Evolutionary conservation across 768 basidiomycete species (phyloP).

Genomic region (Collybia sordida): DNA sequence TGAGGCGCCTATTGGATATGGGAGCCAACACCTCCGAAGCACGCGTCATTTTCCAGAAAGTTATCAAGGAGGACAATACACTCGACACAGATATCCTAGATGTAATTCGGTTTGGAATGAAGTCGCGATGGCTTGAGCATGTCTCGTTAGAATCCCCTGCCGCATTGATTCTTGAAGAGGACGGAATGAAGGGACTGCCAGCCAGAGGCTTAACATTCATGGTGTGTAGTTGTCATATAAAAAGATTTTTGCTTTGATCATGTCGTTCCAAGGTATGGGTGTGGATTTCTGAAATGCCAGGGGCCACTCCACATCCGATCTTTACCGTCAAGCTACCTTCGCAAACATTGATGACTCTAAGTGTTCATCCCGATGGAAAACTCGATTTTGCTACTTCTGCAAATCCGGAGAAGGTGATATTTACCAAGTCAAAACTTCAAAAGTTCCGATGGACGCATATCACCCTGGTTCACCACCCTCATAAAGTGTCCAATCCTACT

Average conservation of each 20-base stretch:
- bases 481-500: conserved; percentile 51
- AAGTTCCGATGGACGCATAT: conserved; percentile 75
- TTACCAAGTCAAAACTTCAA: conserved; percentile 46
- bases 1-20: conserved; percentile 72
- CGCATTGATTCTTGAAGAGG: conserved; percentile 46
- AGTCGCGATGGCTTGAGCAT: conserved; percentile 77
- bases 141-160: conserved; percentile 65
- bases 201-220: conserved; percentile 70
- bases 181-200: conserved; percentile 54
- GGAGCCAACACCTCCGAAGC: conserved; percentile 67
- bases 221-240: conserved; percentile 34
- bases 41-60: conserved; percentile 60
- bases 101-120: conserved; percentile 67
- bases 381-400: conserved; percentile 47
- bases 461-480: conserved; percentile 63
- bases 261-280: conserved; percentile 42
- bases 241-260: not conserved
- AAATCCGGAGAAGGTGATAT: conserved; percentile 36
- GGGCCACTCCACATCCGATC: conserved; percentile 27
- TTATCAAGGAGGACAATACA: conserved; percentile 45
- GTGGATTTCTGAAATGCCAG: conserved; percentile 43
- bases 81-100: conserved; percentile 69
- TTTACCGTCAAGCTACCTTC: conserved; percentile 33
- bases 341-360: conserved; percentile 40
- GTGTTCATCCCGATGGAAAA: conserved; percentile 53